Conservation (phyloP, 129 eudicot genomes). For the Solidago caesia region DNA sequence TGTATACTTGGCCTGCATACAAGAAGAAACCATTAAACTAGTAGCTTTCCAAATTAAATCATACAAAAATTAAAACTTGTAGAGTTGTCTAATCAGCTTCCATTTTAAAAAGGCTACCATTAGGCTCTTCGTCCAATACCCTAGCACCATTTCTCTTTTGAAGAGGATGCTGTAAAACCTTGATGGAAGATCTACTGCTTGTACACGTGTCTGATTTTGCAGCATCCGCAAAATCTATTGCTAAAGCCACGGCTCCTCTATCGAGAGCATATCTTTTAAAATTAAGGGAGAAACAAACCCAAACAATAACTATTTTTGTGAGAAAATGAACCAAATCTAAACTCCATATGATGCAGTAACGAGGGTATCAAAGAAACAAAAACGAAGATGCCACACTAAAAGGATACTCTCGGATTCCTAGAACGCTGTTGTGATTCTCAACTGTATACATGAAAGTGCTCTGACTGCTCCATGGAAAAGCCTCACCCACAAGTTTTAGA, state of each 20-base stretch:
- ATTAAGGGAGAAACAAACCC: conserved; percentile 40
- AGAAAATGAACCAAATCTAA: not conserved
- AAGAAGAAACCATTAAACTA: not conserved
- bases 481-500: conserved; percentile 90
- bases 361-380: not conserved
- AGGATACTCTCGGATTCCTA: conserved; percentile 98
- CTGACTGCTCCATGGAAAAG: conserved; percentile 83
- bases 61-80: not conserved
- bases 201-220: conserved; percentile 22
- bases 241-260: conserved; percentile 68
- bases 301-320: not conserved
- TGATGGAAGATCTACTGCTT: conserved; percentile 39
- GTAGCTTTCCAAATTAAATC: not conserved
- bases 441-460: conserved; percentile 82
- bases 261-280: conserved; percentile 68
- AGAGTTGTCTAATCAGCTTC: not conserved
- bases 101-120: conserved; percentile 36
- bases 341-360: not conserved
- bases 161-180: conserved; percentile 41
- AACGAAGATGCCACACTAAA: not conserved
- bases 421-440: conserved; percentile 96
- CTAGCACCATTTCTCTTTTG: conserved; percentile 54
- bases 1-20: conserved; percentile 56
- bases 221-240: conserved; percentile 66
- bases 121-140: conserved; percentile 33